Percentiles rank a stretch among this genome's conserved stretches.
phyloP scores from a whole-genome alignment of 1,284 basidiomycete genomes.

The Boletellus sp. region DNA sequence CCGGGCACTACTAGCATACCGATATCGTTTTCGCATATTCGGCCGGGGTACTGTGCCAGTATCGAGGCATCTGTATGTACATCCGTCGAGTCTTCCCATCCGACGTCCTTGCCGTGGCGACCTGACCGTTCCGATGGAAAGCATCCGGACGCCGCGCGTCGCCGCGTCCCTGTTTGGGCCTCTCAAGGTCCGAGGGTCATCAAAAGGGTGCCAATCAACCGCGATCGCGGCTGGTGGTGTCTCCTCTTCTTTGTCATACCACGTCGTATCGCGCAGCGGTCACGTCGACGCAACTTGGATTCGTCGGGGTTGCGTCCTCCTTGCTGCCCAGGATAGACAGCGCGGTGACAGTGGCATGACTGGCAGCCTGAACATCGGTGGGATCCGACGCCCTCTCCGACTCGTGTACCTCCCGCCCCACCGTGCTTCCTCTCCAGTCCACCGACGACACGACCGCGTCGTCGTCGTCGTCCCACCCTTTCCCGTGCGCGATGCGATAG shows the following conservation, averaged over 20 bases:
- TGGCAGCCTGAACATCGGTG: neutral
- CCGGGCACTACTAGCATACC: no score
- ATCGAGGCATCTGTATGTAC: neutral
- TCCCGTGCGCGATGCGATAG: constrained; percentile 24
- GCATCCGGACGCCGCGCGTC: neutral
- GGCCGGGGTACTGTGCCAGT: no score
- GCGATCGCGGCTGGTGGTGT: neutral
- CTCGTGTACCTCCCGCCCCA: neutral
- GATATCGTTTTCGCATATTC: no score
- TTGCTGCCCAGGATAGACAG: constrained; percentile 2
- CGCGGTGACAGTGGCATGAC: no score
- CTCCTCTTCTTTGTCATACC: constrained; percentile 1
- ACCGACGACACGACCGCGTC: constrained; percentile 7
- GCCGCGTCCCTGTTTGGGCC: neutral
- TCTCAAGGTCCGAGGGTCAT: no score
- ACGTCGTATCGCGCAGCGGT: neutral
- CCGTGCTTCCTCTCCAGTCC: constrained; percentile 17
- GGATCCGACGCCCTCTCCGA: neutral
- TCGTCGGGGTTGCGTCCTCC: neutral
- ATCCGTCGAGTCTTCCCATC: neutral
- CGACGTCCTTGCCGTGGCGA: neutral
- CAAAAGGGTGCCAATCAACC: neutral
- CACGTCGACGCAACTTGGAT: neutral
- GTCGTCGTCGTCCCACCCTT: constrained; percentile 14
- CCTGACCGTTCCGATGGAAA: neutral